Evolutionary conservation across 495 filamentous ascomycete species (phyloP).

Genomic region (Hypoxylon cercidicola): DNA sequence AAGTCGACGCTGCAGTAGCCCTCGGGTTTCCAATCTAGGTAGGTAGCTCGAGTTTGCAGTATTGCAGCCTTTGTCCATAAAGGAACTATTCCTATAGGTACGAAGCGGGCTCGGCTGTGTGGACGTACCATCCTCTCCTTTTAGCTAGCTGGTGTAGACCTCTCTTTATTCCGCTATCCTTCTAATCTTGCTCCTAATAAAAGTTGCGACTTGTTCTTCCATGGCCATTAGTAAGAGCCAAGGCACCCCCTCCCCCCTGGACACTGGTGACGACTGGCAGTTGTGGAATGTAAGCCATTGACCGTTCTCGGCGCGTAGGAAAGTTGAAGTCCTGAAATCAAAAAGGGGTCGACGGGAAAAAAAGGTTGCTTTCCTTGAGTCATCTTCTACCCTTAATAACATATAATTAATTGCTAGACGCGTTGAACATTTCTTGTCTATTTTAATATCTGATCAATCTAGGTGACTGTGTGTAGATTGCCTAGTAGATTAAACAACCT

Average conservation of each 20-base stretch:
- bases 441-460: too few relatives aligned
- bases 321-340: too few relatives aligned
- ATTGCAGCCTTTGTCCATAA: background rate
- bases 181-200: constrained; percentile 3
- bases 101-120: background rate
- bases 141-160: constrained; percentile 11
- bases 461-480: too few relatives aligned
- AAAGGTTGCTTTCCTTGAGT: too few relatives aligned
- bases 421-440: too few relatives aligned
- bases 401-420: too few relatives aligned
- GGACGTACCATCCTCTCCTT: background rate
- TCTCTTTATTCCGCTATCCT: background rate
- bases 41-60: background rate
- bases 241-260: constrained; percentile 12
- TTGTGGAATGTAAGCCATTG: too few relatives aligned
- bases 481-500: too few relatives aligned
- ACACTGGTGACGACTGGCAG: too few relatives aligned
- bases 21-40: background rate
- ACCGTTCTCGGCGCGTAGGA: too few relatives aligned
- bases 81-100: constrained; percentile 15
- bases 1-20: background rate
- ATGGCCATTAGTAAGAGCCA: constrained; percentile 16
- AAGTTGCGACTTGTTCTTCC: background rate
- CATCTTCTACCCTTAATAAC: too few relatives aligned
- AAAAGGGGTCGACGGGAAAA: too few relatives aligned